Percentiles rank a stretch among this genome's conserved stretches.
Conservation (phyloP, 2,329 filamentous ascomycete species). For the Myriosclerotinia curreyana region DNA sequence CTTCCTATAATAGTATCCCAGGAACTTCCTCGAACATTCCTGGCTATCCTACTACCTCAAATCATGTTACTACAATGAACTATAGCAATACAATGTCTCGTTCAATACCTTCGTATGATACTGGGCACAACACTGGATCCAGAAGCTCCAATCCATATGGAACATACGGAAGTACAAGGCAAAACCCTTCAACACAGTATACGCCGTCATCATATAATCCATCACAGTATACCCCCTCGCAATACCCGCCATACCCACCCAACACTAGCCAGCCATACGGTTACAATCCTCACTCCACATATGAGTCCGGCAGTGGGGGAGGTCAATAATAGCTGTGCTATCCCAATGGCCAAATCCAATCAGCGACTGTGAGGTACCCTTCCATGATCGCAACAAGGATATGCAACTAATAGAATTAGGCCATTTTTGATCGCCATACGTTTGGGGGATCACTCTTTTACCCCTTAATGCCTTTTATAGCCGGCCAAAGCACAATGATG, state of each 20-base stretch:
- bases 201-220: not conserved
- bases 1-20: not conserved
- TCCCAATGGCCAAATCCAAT: not conserved
- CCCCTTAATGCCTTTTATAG: not conserved
- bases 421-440: not conserved
- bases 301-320: not conserved
- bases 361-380: not conserved
- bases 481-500: not conserved
- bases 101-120: not conserved
- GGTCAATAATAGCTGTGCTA: not conserved
- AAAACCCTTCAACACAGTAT: not conserved
- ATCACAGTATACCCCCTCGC: not conserved
- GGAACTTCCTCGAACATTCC: not conserved
- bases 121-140: not conserved
- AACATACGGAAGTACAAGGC: not conserved
- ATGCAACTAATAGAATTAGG: not conserved
- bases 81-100: not conserved
- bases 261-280: not conserved
- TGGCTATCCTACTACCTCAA: not conserved
- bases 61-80: no score
- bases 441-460: conserved; percentile 12
- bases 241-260: not conserved
- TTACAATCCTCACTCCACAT: not conserved
- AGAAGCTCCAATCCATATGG: not conserved
- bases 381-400: not conserved